Evolutionary conservation across 2,329 filamentous ascomycete species (phyloP).

Genomic region (Cercospora zeina): DNA sequence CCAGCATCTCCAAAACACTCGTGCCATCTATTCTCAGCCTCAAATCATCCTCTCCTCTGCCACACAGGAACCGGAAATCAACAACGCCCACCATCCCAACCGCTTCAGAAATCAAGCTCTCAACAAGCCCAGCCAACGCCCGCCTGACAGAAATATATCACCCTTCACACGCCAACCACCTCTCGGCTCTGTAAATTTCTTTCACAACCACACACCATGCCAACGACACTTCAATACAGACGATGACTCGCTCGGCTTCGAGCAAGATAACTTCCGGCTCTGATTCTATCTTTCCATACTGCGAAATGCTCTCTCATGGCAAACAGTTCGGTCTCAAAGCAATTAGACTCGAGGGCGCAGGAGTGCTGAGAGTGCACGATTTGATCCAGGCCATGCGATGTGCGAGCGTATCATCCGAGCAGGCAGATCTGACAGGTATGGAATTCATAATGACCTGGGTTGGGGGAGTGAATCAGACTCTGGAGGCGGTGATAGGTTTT

Average conservation of each 20-base stretch:
- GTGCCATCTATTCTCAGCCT: background rate
- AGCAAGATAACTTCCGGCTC: background rate
- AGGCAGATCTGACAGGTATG: background rate
- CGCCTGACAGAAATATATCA: background rate
- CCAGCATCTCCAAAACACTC: background rate
- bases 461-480: background rate
- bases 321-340: constrained; percentile 8
- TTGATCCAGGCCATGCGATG: background rate
- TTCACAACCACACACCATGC: background rate
- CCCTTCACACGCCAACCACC: constrained; percentile 8
- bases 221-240: background rate
- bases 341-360: background rate
- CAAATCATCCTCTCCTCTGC: background rate
- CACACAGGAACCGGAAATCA: background rate
- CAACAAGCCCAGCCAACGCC: background rate
- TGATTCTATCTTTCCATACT: background rate
- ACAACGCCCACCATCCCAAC: too few species aligned
- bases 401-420: background rate
- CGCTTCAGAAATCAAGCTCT: background rate
- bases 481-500: background rate
- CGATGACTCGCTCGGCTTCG: background rate
- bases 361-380: background rate
- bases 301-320: background rate
- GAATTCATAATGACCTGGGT: background rate
- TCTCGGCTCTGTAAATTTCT: background rate